A percentile compares a stretch with the other conserved stretches of the same genome.
Evolutionary conservation across 2,329 filamentous ascomycete species (phyloP).

Genomic region (Ophiocordyceps camponoti-leonardi): DNA sequence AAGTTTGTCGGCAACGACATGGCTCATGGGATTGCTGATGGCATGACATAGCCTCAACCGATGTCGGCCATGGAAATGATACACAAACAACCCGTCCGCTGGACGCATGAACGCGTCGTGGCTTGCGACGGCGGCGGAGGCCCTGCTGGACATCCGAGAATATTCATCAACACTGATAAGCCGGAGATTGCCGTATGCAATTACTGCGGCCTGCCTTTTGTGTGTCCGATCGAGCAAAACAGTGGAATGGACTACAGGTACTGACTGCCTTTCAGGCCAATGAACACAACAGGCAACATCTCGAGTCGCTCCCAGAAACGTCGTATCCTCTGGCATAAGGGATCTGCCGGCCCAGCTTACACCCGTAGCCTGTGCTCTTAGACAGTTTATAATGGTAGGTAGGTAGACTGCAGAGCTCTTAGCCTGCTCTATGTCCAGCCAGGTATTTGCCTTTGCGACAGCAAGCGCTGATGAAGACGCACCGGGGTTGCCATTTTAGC

Average conservation of each 20-base stretch:
- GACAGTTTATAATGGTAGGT: not conserved
- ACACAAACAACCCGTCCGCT: conserved; percentile 86
- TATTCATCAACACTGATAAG: conserved; percentile 98
- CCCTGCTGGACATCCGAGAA: conserved; percentile 71
- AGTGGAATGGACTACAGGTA: not conserved
- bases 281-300: conserved; percentile 69
- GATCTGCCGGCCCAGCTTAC: conserved; percentile 2
- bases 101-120: conserved; percentile 69
- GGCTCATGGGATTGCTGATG: conserved; percentile 5
- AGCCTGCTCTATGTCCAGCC: not conserved
- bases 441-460: not conserved
- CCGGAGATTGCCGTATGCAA: conserved; percentile 78
- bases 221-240: conserved; percentile 29
- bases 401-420: not conserved
- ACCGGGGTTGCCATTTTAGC: too few species aligned
- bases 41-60: conserved; percentile 58
- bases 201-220: conserved; percentile 89
- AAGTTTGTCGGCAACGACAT: not conserved
- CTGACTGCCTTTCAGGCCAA: conserved; percentile 46
- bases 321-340: conserved; percentile 58
- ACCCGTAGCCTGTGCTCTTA: too few species aligned
- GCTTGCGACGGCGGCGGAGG: conserved; percentile 88
- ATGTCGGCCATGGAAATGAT: conserved; percentile 87
- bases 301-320: conserved; percentile 65
- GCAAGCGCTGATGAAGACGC: not conserved